Percentiles rank a stretch among this genome's conserved stretches.
Conservation (phyloP, 176 grass and related monocot genomes). For the Saccharum officinarum region DNA sequence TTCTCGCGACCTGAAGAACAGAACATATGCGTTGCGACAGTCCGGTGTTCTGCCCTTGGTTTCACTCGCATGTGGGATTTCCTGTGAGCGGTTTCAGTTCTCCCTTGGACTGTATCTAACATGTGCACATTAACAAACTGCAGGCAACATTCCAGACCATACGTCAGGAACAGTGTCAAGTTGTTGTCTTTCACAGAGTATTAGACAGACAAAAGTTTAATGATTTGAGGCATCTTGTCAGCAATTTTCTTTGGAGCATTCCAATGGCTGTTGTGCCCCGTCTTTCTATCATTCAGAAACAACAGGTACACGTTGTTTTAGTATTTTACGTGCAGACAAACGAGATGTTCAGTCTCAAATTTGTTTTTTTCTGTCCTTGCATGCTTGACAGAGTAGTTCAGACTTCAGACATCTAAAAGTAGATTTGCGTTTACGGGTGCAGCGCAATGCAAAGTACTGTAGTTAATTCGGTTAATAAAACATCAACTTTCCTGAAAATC, state of each 20-base stretch:
- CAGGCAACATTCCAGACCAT: constrained; percentile 28
- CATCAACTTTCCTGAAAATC: background rate
- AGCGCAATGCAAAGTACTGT: background rate
- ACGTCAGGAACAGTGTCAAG: constrained; percentile 33
- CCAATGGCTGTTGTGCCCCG: background rate
- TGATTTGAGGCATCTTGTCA: constrained; percentile 27
- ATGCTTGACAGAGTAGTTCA: constrained; percentile 6
- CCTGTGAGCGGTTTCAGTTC: constrained; percentile 38
- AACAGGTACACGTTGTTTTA: constrained; percentile 3
- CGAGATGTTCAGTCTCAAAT: background rate
- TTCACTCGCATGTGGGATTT: constrained; percentile 32
- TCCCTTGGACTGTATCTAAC: constrained; percentile 30
- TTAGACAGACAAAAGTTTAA: constrained; percentile 13
- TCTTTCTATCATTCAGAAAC: constrained; percentile 12
- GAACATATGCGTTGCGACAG: constrained; percentile 29
- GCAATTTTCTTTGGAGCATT: constrained; percentile 35
- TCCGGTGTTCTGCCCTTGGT: constrained; percentile 59
- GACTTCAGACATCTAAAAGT: background rate
- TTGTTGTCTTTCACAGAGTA: constrained; percentile 25
- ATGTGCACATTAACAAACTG: constrained; percentile 31
- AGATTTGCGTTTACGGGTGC: background rate
- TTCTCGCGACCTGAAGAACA: constrained; percentile 31
- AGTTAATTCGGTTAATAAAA: background rate
- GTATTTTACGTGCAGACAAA: constrained; percentile 22
- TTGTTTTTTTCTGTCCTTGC: background rate